phyloP scores from a whole-genome alignment of 2,329 filamentous ascomycete genomes.

The Phaeosphaeriaceae sp. region DNA sequence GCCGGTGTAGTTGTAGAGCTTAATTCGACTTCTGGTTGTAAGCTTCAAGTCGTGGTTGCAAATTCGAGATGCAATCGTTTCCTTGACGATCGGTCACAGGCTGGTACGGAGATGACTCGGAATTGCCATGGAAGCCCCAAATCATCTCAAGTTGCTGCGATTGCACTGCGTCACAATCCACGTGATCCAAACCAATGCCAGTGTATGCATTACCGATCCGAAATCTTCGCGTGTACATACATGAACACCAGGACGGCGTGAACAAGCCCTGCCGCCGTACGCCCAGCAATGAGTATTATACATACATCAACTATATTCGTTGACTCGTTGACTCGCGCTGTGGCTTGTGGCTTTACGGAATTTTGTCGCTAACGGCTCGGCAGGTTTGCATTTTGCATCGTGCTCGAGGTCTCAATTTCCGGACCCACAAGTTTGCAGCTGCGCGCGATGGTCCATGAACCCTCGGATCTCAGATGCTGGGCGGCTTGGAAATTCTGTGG shows the following conservation, averaged over 20 bases:
- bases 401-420: not conserved
- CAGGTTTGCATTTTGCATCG: slow-evolving; percentile 3
- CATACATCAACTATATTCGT: not conserved
- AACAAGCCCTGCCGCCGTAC: not conserved
- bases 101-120: not conserved
- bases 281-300: not conserved
- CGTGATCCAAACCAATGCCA: not conserved
- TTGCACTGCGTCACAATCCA: not conserved
- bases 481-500: slow-evolving; percentile 1
- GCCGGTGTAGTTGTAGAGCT: slow-evolving; percentile 31
- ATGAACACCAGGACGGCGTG: not conserved
- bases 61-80: not conserved
- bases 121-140: not conserved
- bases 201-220: not conserved
- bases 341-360: slow-evolving; percentile 15
- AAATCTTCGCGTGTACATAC: not conserved
- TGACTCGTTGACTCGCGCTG: slow-evolving; percentile 5
- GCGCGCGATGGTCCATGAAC: not conserved
- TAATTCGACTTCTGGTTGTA: slow-evolving; percentile 22
- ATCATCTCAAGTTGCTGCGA: no score
- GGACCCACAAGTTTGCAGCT: slow-evolving; percentile 2
- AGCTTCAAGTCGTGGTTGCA: not conserved
- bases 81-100: not conserved
- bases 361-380: slow-evolving; percentile 15
- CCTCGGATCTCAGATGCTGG: slow-evolving; percentile 1